Conservation (phyloP, 2,329 filamentous ascomycete species). For the Laburnicola sp. region DNA sequence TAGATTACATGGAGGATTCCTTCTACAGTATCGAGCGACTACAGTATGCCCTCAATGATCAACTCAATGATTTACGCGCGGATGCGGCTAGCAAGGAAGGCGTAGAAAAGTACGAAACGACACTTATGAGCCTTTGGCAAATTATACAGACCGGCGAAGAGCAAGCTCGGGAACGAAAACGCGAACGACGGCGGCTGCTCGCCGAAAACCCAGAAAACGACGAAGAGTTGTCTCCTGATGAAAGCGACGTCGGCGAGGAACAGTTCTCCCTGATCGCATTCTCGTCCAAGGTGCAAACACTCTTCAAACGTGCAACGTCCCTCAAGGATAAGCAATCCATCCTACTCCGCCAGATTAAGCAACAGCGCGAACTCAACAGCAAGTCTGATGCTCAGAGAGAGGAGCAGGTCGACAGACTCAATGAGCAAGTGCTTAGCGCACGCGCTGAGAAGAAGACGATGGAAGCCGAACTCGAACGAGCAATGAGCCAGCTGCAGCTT, state of each 20-base stretch:
- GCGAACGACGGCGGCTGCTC: conserved; percentile 36
- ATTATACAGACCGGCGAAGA: conserved; percentile 52
- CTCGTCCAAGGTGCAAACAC: conserved; percentile 73
- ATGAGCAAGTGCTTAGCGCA: conserved; percentile 46
- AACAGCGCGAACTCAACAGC: conserved; percentile 89
- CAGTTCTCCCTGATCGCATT: conserved; percentile 76
- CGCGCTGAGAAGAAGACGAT: conserved; percentile 41
- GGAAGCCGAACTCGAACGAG: conserved; percentile 43
- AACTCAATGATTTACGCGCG: conserved; percentile 33
- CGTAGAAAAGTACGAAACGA: conserved; percentile 53
- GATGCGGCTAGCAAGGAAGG: conserved; percentile 21
- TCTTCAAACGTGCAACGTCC: conserved; percentile 75
- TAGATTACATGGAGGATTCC: conserved; percentile 67
- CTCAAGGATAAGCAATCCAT: conserved; percentile 88
- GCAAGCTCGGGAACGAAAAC: conserved; percentile 45
- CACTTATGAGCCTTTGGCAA: conserved; percentile 57
- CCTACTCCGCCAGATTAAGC: conserved; percentile 87
- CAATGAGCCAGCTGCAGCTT: conserved; percentile 34
- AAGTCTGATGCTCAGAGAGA: conserved; percentile 68
- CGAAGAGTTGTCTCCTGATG: conserved; percentile 64
- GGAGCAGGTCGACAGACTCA: conserved; percentile 46
- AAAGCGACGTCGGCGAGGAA: conserved; percentile 61
- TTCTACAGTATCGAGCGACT: conserved; percentile 51
- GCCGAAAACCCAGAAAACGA: conserved; percentile 62
- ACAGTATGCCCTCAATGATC: conserved; percentile 37